phyloP scores from a whole-genome alignment of 805 yeast genomes.

The Lipomyces anomalus region DNA sequence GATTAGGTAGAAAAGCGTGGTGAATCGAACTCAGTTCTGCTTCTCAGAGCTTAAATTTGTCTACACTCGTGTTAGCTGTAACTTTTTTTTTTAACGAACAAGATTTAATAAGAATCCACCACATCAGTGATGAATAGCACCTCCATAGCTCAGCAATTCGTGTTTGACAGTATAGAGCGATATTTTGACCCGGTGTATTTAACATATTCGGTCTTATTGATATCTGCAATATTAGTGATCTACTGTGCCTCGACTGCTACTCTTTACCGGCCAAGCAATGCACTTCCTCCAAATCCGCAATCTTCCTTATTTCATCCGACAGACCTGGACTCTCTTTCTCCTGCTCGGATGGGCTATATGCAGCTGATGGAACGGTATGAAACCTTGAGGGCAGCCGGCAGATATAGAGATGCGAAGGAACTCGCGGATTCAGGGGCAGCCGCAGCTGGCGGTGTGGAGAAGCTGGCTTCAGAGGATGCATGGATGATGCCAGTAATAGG shows the following conservation, averaged over 20 bases:
- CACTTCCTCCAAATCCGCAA: constrained; percentile 25
- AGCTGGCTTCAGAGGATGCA: constrained; percentile 33
- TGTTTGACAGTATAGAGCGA: constrained; percentile 12
- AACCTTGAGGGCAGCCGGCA: background rate
- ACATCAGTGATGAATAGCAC: too few species aligned
- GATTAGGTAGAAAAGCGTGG: too few species aligned
- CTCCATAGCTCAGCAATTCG: background rate
- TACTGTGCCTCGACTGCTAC: constrained; percentile 24
- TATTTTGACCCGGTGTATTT: constrained; percentile 18
- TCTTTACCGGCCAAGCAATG: constrained; percentile 25
- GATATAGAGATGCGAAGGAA: background rate
- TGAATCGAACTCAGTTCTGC: too few species aligned
- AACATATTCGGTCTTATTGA: constrained; percentile 22
- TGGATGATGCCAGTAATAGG: constrained; percentile 43
- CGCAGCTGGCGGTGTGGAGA: constrained; percentile 8
- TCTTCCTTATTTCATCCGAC: constrained; percentile 26
- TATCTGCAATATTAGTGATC: constrained; percentile 20
- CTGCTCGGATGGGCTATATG: background rate
- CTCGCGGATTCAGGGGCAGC: background rate
- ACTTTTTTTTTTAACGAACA: too few species aligned
- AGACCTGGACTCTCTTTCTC: constrained; percentile 15
- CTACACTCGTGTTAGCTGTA: too few species aligned
- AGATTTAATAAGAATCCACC: too few species aligned
- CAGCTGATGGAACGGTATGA: background rate
- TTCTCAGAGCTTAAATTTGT: too few species aligned